Conservation (phyloP, 2,329 filamentous ascomycete species). For the Dryadomyces quercivorus region DNA sequence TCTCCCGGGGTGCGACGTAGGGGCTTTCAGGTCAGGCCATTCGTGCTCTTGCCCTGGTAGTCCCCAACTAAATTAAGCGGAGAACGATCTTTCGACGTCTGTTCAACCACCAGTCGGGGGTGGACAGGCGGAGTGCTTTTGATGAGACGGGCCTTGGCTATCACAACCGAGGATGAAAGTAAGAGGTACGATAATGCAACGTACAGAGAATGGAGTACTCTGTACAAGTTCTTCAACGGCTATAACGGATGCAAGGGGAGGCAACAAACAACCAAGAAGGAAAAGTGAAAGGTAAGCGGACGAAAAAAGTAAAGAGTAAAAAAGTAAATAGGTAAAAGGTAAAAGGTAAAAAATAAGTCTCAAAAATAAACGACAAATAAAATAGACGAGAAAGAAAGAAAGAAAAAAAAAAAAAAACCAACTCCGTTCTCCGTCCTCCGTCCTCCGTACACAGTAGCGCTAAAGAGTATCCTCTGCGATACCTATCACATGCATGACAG, state of each 20-base stretch:
- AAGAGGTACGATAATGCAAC: background rate
- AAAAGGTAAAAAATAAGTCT: too few relatives aligned
- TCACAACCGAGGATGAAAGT: background rate
- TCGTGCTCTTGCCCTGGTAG: too few relatives aligned
- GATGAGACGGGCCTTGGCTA: background rate
- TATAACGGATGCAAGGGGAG: background rate
- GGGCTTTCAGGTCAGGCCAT: too few relatives aligned
- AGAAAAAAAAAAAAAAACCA: background rate
- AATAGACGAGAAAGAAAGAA: background rate
- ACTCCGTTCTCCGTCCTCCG: too few relatives aligned
- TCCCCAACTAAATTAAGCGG: too few relatives aligned
- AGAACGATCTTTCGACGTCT: too few relatives aligned
- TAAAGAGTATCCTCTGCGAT: background rate
- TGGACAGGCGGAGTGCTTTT: too few relatives aligned
- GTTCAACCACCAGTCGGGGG: too few relatives aligned
- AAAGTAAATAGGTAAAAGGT: background rate
- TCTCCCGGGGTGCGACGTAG: too few relatives aligned
- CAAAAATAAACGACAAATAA: background rate
- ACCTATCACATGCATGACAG: background rate
- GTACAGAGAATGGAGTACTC: background rate
- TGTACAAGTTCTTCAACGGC: background rate
- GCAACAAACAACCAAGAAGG: background rate
- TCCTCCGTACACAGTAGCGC: too few relatives aligned
- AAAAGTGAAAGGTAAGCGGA: too few relatives aligned
- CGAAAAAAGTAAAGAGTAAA: too few relatives aligned